Conservation (phyloP, 805 yeast species). For the Candida palmyrensis region DNA sequence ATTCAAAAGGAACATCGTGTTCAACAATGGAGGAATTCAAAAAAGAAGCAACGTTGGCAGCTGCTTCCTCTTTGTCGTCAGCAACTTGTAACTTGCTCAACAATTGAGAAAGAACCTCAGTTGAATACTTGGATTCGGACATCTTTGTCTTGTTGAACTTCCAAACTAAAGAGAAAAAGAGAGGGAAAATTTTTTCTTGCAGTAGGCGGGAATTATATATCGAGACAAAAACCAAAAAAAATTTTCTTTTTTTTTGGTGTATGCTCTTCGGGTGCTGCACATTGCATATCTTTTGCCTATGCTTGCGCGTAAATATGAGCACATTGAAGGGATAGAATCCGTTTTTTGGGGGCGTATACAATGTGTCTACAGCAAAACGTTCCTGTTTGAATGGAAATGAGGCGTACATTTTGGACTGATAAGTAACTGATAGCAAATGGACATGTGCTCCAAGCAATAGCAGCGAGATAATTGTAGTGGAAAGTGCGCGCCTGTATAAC, state of each 20-base stretch:
- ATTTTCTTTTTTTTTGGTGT: slow-evolving; percentile 1
- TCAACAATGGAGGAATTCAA: slow-evolving; percentile 96
- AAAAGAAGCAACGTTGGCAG: slow-evolving; percentile 86
- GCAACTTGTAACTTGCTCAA: slow-evolving; percentile 91
- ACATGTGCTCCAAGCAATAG: too few species aligned
- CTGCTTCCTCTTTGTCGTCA: slow-evolving; percentile 81
- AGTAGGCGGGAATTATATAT: slow-evolving; percentile 2
- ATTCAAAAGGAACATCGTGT: slow-evolving; percentile 92
- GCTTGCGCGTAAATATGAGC: too few species aligned
- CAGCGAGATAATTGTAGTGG: too few species aligned
- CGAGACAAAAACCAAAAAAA: slow-evolving; percentile 3
- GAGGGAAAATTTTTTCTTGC: slow-evolving; percentile 5
- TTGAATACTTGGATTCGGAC: slow-evolving; percentile 55
- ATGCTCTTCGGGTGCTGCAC: slow-evolving; percentile 1
- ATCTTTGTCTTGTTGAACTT: slow-evolving; percentile 21
- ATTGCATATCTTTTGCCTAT: neutral
- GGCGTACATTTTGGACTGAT: too few species aligned
- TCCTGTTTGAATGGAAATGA: too few species aligned
- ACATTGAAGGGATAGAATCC: too few species aligned
- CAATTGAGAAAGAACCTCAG: slow-evolving; percentile 87
- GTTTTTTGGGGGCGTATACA: too few species aligned
- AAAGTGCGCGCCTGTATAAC: too few species aligned
- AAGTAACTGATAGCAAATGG: too few species aligned
- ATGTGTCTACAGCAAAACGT: too few species aligned
- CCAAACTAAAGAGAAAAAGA: slow-evolving; percentile 10